phyloP scores from a whole-genome alignment of 164 flowering plant species.

The Aristolochia contorta region DNA sequence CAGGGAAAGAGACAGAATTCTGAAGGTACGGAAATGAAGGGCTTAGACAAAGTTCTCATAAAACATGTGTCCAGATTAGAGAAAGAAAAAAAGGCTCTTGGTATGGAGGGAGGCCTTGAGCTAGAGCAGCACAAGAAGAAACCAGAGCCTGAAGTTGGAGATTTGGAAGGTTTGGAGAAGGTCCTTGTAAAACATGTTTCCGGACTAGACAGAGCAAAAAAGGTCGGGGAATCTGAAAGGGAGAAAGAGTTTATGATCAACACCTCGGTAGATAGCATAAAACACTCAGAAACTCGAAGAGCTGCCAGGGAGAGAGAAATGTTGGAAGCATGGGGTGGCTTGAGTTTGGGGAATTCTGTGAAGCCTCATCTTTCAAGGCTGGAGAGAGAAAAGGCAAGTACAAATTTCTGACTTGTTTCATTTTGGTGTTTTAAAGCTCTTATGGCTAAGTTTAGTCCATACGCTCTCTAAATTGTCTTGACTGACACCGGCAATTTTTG shows the following conservation, averaged over 20 bases:
- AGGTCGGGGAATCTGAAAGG: constrained; percentile 15
- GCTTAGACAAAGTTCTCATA: constrained; percentile 3
- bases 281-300: constrained; percentile 29
- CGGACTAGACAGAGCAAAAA: constrained; percentile 18
- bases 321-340: constrained; percentile 88
- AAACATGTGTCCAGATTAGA: constrained; percentile 9
- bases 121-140: neutral
- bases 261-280: constrained; percentile 24
- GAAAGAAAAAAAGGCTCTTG: constrained; percentile 20
- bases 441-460: neutral
- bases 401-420: too few species aligned
- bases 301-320: constrained; percentile 68
- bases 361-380: constrained; percentile 70
- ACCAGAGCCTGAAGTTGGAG: neutral
- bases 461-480: neutral
- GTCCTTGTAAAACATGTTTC: constrained; percentile 12
- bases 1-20: neutral
- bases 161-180: constrained; percentile 11
- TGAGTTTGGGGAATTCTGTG: constrained; percentile 74
- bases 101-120: neutral
- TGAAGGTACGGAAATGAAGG: neutral
- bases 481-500: neutral
- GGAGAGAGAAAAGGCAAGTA: constrained; percentile 66
- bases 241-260: constrained; percentile 7
- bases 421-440: neutral